Evolutionary conservation across 2,329 filamentous ascomycete genomes (phyloP).

Genomic region (Chrysoporthe austroafricana): DNA sequence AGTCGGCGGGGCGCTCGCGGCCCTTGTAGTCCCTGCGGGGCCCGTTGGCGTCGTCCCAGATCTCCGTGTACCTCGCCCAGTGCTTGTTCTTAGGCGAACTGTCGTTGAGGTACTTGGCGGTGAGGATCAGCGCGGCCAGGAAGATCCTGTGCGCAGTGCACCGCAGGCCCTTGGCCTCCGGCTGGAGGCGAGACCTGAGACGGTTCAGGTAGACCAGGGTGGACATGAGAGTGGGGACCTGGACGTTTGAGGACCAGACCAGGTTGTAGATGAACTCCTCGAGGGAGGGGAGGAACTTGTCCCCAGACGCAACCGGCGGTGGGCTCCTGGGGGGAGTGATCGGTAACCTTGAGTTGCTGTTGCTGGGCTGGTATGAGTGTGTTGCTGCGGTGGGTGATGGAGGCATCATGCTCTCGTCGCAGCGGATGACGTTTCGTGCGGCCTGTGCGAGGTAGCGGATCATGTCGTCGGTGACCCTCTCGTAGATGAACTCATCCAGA

Average conservation of each 20-base stretch:
- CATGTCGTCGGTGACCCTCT: conserved; percentile 76
- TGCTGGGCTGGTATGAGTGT: conserved; percentile 26
- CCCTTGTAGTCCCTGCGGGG: conserved; percentile 39
- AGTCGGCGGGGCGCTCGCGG: conserved; percentile 58
- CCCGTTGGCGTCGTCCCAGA: conserved; percentile 42
- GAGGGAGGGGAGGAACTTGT: conserved; percentile 71
- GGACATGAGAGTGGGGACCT: conserved; percentile 96
- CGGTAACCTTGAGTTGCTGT: conserved; percentile 41
- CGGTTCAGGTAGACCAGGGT: conserved; percentile 91
- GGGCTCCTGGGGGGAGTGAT: conserved; percentile 57
- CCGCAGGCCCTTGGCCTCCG: conserved; percentile 92
- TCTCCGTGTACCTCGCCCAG: conserved; percentile 91
- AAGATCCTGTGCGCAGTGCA: conserved; percentile 99
- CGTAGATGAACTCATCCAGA: conserved; percentile 79
- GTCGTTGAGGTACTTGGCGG: conserved; percentile 98
- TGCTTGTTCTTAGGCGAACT: conserved; percentile 99
- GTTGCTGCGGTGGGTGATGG: conserved; percentile 39
- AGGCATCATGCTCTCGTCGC: conserved; percentile 66
- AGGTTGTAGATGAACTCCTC: conserved; percentile 92
- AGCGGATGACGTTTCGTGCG: conserved; percentile 78
- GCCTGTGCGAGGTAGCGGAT: conserved; percentile 76
- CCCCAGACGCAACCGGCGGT: conserved; percentile 50
- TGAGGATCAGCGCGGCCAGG: conserved; percentile 80
- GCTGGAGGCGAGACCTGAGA: conserved; percentile 82
- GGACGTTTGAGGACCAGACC: conserved; percentile 90